Evolutionary conservation across 768 basidiomycete species (phyloP).

Genomic region (Hygrophoropsis aurantiaca): DNA sequence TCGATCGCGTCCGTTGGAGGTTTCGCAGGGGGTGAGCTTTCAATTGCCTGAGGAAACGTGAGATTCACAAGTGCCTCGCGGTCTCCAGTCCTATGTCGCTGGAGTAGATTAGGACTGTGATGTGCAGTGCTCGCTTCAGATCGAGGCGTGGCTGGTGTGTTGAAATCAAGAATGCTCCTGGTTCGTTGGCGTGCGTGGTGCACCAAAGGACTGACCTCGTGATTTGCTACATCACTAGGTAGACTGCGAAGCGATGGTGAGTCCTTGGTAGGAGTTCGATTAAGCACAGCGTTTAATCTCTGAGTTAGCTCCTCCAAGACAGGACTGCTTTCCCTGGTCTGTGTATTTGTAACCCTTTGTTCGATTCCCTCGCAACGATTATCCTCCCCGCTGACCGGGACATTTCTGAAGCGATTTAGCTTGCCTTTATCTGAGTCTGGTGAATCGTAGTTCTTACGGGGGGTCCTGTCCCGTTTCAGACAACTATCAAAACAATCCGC

Average conservation of each 20-base stretch:
- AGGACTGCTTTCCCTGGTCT: slow-evolving; percentile 55
- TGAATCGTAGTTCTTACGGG: slow-evolving; percentile 37
- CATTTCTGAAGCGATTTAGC: slow-evolving; percentile 46
- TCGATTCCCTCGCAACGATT: slow-evolving; percentile 69
- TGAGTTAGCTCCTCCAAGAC: slow-evolving; percentile 51
- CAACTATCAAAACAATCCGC: slow-evolving; percentile 79
- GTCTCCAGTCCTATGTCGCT: not conserved
- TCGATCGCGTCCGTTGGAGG: slow-evolving; percentile 54
- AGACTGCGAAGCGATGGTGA: slow-evolving; percentile 17
- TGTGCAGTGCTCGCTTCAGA: slow-evolving; percentile 2
- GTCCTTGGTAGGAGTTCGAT: slow-evolving; percentile 30
- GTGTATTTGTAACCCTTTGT: slow-evolving; percentile 56
- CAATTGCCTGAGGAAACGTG: slow-evolving; percentile 13
- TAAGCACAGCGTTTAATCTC: slow-evolving; percentile 40
- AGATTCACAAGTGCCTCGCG: slow-evolving; percentile 16
- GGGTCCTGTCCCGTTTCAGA: slow-evolving; percentile 52
- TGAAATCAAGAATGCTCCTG: slow-evolving; percentile 10
- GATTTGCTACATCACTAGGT: slow-evolving; percentile 23
- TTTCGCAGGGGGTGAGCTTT: slow-evolving; percentile 7
- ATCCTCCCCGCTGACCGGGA: slow-evolving; percentile 44
- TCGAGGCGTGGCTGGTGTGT: slow-evolving; percentile 7
- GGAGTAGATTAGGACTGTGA: not conserved
- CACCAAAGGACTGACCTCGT: slow-evolving; percentile 26
- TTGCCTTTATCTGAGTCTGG: slow-evolving; percentile 32
- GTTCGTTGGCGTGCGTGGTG: slow-evolving; percentile 21